Percentiles rank a stretch among this genome's conserved stretches.
Evolutionary conservation across 495 filamentous ascomycete species (phyloP).

Genomic region (Xylaria venustula): DNA sequence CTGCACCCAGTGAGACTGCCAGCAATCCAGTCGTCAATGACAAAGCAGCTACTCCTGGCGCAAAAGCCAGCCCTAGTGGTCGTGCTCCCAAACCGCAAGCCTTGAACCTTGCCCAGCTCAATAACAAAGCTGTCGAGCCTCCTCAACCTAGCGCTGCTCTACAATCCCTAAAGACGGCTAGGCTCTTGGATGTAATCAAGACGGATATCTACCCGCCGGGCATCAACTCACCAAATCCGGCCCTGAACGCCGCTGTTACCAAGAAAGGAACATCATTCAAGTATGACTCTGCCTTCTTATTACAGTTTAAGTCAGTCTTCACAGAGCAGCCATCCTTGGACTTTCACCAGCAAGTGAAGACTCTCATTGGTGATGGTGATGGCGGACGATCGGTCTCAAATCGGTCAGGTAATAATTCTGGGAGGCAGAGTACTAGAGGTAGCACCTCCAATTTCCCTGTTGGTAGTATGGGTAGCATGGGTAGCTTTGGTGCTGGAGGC

Average conservation of each 20-base stretch:
- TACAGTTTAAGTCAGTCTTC: conserved; percentile 95
- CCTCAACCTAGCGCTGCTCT: conserved; percentile 88
- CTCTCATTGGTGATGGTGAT: conserved; percentile 73
- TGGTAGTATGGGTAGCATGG: conserved; percentile 79
- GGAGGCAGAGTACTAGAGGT: conserved; percentile 44
- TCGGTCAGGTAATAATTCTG: conserved; percentile 59
- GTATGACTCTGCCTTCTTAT: conserved; percentile 91
- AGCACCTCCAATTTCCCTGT: conserved; percentile 51
- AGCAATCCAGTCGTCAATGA: conserved; percentile 46
- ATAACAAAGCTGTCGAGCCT: conserved; percentile 78
- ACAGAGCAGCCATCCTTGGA: conserved; percentile 92
- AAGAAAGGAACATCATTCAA: conserved; percentile 78
- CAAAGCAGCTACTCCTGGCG: conserved; percentile 48
- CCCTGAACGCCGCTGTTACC: conserved; percentile 73
- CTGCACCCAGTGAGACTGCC: conserved; percentile 34
- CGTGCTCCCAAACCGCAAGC: conserved; percentile 71
- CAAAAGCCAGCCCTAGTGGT: conserved; percentile 52
- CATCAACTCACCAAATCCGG: conserved; percentile 84
- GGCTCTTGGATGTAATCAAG: conserved; percentile 64
- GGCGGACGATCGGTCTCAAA: conserved; percentile 68
- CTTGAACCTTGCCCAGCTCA: conserved; percentile 74
- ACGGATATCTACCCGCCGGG: conserved; percentile 76
- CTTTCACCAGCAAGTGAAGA: conserved; percentile 84
- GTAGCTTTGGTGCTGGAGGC: conserved; percentile 57
- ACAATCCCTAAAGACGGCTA: conserved; percentile 83